Base-by-base conservation (phyloP, 225 moss, liverwort and hornwort genomes). In the Pseudisothecium myosuroides region DNA sequence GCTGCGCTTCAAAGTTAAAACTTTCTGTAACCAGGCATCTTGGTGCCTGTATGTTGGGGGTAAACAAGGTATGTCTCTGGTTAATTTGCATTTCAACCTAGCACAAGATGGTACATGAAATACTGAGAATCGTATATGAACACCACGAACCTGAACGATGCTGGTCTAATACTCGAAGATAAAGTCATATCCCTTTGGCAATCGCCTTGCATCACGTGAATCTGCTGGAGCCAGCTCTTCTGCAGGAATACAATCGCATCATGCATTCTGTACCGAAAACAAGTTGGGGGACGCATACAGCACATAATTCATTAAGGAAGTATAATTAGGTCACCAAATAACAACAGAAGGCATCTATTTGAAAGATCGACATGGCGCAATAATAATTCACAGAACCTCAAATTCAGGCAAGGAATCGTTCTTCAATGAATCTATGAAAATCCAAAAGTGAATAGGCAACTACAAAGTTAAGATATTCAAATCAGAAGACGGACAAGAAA, bases 161-260 rank as follows among this genome's bases (percentile, higher is more conserved):
- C 64, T 77, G 89, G 86, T 90, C 88, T 86, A 54, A 87, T 85
- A 81, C 86, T 89, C 71, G 88, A 89, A 74, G 90, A 77, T 69
- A 81, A 58, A 69, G 72, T 88, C 90, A 93, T 86, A 81, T 93
- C 94, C 88, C 60, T 91, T 81, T 83, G 91, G 66, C 94, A 94
- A 64, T 94, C 93, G 83, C 85, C 86, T 83, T 94, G 94, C 94
- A 94, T 94, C 80, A 93, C 81, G 60, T 91, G 91, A 86, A 94
- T 94, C 83, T 94, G 93, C 84, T 92, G 93, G 23, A 93, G 92
- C 94, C 94, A 94, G 68, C 83, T 92, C 89, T 94, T 91, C 94
- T 94, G 76, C 91, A 92, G 41, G 87, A 87, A 64, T 37, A 77
- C 59, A 85, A 77, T n/a, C 20, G 37, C 78, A 60, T 58, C 82